Base-by-base conservation (phyloP, 495 filamentous ascomycete genomes). In the Oleoguttula mirabilis region DNA sequence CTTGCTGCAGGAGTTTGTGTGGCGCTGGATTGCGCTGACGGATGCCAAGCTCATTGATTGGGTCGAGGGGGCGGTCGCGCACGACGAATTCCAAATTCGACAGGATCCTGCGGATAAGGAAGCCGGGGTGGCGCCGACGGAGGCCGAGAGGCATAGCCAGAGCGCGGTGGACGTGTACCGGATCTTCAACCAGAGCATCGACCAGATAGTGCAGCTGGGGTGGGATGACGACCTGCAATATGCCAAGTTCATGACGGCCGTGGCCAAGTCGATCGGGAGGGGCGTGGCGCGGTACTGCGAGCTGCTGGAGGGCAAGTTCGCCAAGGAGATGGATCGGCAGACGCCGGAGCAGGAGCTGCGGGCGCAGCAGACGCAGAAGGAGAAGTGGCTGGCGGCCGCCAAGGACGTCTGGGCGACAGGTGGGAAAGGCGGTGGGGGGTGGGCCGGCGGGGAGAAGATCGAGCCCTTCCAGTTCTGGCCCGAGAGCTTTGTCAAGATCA, bases 391-490 rank as follows among this genome's bases (percentile, higher is more conserved):
- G 63, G 78, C 90, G 51, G 73, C 94, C 50, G 92, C 92, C 1
- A 60, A 88, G 94, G 56, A 83, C 84, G n/a, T 39, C 16, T 52
- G 47, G 30, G 22, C 27, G 25, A 47, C 19, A 6, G 49, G 49
- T 23, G 49, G 49, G 31, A 38, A 36, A 21, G 38, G 42, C 11
- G n/a, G n/a, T n/a, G n/a, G n/a, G n/a, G n/a, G n/a, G n/a, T n/a
- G n/a, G n/a, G n/a, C n/a, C n/a, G n/a, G n/a, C n/a, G 41, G 84
- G 56, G 87, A 96, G 43, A 95, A 84, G 57, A 80, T 94, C 16
- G 90, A 99, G 53, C 92, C 92, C 3, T 99, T 95, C 62, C 88
- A 96, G 54, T 99, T 99, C 67, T 86, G 82, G 47, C 82, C 86
- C 2, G 82, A 94, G 87, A 95, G 87, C 23, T 77, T 96, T 50